phyloP scores from a whole-genome alignment of 2,329 filamentous ascomycete species.

The Albifimbria verrucaria region DNA sequence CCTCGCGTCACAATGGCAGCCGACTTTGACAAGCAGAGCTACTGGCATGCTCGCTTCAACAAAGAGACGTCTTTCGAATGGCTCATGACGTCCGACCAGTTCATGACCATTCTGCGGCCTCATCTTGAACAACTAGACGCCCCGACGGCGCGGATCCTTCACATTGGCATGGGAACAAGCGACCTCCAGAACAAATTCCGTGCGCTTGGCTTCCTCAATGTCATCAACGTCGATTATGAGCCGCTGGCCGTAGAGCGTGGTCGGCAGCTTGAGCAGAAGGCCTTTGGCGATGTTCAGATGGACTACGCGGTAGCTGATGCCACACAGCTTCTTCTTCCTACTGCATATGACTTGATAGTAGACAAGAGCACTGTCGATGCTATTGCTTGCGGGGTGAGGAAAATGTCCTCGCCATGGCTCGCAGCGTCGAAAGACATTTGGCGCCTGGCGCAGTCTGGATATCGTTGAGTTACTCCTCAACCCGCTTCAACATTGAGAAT shows the following conservation, averaged over 20 bases:
- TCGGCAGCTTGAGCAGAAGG: slow-evolving; percentile 32
- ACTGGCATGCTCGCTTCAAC: slow-evolving; percentile 46
- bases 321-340: slow-evolving; percentile 29
- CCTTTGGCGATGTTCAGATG: slow-evolving; percentile 42
- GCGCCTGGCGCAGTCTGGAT: slow-evolving; percentile 39
- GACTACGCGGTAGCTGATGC: slow-evolving; percentile 42
- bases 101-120: slow-evolving; percentile 37
- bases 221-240: slow-evolving; percentile 50
- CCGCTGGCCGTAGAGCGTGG: slow-evolving; percentile 43
- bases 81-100: slow-evolving; percentile 38
- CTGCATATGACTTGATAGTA: slow-evolving; percentile 37
- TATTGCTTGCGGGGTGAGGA: slow-evolving; percentile 41
- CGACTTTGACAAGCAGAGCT: slow-evolving; percentile 47
- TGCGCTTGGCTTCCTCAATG: slow-evolving; percentile 32
- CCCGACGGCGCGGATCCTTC: slow-evolving; percentile 33
- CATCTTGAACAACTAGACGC: slow-evolving; percentile 25
- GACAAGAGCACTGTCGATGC: slow-evolving; percentile 51
- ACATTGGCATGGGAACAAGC: slow-evolving; percentile 48
- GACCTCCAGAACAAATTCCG: slow-evolving; percentile 47
- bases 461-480: slow-evolving; percentile 43
- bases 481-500: slow-evolving; percentile 33
- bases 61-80: slow-evolving; percentile 45
- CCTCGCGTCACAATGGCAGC: slow-evolving; percentile 19
- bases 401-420: slow-evolving; percentile 34
- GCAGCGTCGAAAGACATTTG: slow-evolving; percentile 31